Evolutionary conservation across 1,284 basidiomycete species (phyloP).

Genomic region (Schizopora paradoxa): DNA sequence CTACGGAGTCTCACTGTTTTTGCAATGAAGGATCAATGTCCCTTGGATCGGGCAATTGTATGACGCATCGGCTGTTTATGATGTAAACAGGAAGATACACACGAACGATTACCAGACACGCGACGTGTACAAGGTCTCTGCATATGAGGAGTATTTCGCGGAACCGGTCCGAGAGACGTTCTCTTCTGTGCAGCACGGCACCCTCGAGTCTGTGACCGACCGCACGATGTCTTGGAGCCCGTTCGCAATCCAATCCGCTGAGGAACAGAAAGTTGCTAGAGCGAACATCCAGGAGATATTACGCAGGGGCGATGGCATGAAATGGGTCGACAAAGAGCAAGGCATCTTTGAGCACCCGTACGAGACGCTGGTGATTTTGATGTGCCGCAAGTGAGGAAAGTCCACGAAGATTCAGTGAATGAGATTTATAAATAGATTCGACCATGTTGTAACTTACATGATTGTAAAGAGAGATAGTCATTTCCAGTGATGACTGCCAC

Average conservation of each 20-base stretch:
- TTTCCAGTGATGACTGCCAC: no score
- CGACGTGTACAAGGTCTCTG: conserved; percentile 51
- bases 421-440: no score
- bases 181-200: conserved; percentile 23
- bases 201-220: conserved; percentile 47
- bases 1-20: background rate
- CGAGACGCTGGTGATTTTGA: conserved; percentile 33
- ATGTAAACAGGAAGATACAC: conserved; percentile 51
- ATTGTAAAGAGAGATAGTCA: no score
- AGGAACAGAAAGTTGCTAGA: conserved; percentile 46
- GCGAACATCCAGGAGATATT: conserved; percentile 47
- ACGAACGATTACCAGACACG: conserved; percentile 69
- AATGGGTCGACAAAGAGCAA: conserved; percentile 42
- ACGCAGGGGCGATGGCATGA: conserved; percentile 35
- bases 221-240: conserved; percentile 71
- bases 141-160: conserved; percentile 48
- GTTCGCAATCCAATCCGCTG: conserved; percentile 49
- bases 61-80: background rate
- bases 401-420: no score
- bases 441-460: no score
- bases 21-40: background rate
- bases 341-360: conserved; percentile 52
- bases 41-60: background rate
- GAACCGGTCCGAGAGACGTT: conserved; percentile 42
- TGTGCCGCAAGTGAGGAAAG: background rate